A percentile compares a stretch with the other conserved stretches of the same genome.
Conservation (phyloP, 306 rosid species). For the Quercus ilex region DNA sequence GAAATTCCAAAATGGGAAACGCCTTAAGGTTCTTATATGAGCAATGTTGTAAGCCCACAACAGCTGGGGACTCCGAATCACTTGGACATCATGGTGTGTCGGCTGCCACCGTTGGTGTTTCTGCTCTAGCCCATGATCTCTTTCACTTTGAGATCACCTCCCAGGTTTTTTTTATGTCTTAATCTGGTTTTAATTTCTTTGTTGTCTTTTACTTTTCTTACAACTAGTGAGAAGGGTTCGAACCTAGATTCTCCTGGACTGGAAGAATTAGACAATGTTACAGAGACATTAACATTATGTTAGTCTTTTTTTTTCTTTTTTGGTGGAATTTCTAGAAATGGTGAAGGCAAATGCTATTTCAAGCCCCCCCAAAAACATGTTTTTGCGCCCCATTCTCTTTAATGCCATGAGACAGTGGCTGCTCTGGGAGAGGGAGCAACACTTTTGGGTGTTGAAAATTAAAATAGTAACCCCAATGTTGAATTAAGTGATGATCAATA, state of each 20-base stretch:
- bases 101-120: conserved; percentile 56
- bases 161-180: conserved; percentile 44
- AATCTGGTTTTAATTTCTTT: neutral
- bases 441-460: too few relatives aligned
- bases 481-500: neutral
- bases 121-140: conserved; percentile 74
- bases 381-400: too few relatives aligned
- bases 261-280: too few relatives aligned
- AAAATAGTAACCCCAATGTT: neutral
- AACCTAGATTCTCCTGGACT: too few relatives aligned
- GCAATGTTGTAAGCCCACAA: conserved; percentile 46
- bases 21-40: conserved; percentile 49
- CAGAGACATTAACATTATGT: too few relatives aligned
- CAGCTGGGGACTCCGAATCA: conserved; percentile 42
- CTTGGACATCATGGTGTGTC: conserved; percentile 54
- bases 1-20: conserved; percentile 53
- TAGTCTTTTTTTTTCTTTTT: too few relatives aligned
- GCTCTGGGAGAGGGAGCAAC: too few relatives aligned
- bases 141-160: conserved; percentile 72
- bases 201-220: neutral
- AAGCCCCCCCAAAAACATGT: too few relatives aligned
- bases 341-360: too few relatives aligned
- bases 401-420: too few relatives aligned
- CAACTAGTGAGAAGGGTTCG: too few relatives aligned
- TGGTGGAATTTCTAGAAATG: neutral